These are phyloP conservation scores for Leishmania gerbilli DNA, from an alignment of 208 protist species.

Conservation along the genomic window DNA sequence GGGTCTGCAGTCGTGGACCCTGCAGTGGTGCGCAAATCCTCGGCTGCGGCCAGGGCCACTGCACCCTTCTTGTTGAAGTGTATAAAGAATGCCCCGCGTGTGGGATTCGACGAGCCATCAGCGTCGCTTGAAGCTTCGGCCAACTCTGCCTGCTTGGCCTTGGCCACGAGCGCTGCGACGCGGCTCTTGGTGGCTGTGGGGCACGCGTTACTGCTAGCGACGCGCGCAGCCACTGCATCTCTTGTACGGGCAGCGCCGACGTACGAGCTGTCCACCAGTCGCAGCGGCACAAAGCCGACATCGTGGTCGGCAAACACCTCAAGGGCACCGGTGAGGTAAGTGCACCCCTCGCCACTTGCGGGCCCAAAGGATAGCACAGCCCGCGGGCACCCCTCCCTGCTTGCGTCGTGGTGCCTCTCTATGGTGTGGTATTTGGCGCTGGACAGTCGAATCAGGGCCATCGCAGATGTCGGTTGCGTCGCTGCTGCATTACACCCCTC, in stretches of 20 bases:
- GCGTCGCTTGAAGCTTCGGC: not conserved
- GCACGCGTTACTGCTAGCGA: slow-evolving; percentile 36
- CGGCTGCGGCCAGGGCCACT: not conserved
- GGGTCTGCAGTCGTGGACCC: not conserved
- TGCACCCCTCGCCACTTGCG: slow-evolving; percentile 48
- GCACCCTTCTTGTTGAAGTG: slow-evolving; percentile 17
- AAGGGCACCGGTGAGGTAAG: slow-evolving; percentile 57
- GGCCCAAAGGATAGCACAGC: slow-evolving; percentile 48
- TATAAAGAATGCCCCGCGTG: slow-evolving; percentile 3
- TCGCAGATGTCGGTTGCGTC: not conserved
- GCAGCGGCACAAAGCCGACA: slow-evolving; percentile 46
- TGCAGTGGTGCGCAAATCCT: not conserved
- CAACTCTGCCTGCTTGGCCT: slow-evolving; percentile 11
- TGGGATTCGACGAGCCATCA: not conserved
- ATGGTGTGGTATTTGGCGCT: slow-evolving; percentile 58
- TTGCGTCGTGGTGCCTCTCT: slow-evolving; percentile 13
- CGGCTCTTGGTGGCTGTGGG: not conserved
- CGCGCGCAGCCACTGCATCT: slow-evolving; percentile 44
- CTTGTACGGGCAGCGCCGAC: slow-evolving; percentile 53
- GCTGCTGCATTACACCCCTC: slow-evolving; percentile 13
- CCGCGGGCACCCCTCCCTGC: not conserved
- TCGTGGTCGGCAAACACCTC: slow-evolving; percentile 45
- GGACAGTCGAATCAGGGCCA: slow-evolving; percentile 35
- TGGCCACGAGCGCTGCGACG: slow-evolving; percentile 7
- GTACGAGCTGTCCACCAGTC: slow-evolving; percentile 63